These are phyloP conservation scores for Quambalaria eucalypti DNA, from an alignment of 1,284 basidiomycete species.

Conservation along the genomic window DNA sequence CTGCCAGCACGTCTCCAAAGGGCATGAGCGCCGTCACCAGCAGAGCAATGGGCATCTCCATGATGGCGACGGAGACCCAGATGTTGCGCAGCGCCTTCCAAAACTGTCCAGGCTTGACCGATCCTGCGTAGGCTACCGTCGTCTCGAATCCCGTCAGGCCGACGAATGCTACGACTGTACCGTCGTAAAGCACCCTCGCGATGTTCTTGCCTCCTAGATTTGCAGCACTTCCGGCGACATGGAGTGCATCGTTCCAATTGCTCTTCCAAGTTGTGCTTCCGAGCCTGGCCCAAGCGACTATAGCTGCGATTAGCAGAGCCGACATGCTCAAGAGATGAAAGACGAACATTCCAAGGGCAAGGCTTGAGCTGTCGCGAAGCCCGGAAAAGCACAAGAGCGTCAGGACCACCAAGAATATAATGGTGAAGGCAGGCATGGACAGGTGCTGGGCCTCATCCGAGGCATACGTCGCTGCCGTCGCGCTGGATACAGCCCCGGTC, in stretches of 20 bases:
- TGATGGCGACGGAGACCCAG: conserved; percentile 14
- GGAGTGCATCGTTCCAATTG: conserved; percentile 16
- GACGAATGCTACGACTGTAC: conserved; percentile 25
- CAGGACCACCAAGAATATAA: conserved; percentile 19
- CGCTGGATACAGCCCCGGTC: conserved; percentile 28
- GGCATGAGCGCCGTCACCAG: conserved; percentile 21
- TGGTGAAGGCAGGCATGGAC: conserved; percentile 7
- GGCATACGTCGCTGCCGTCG: conserved; percentile 26
- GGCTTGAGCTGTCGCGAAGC: conserved; percentile 19
- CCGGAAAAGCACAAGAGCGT: conserved; percentile 17
- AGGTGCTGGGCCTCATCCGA: conserved; percentile 4
- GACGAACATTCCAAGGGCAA: conserved; percentile 25
- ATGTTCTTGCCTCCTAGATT: conserved; percentile 14
- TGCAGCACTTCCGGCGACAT: conserved; percentile 4
- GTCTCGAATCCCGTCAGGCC: conserved; percentile 32
- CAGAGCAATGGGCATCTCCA: conserved; percentile 28
- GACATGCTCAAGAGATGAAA: conserved; percentile 26
- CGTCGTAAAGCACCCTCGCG: conserved; percentile 24
- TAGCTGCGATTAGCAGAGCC: conserved; percentile 25
- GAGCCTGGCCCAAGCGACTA: conserved; percentile 15
- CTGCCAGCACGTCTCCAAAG: conserved; percentile 12
- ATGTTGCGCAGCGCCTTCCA: conserved; percentile 24
- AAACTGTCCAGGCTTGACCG: conserved; percentile 23
- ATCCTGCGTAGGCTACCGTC: conserved; percentile 23
- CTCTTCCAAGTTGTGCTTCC: conserved; percentile 15